Base-by-base conservation (phyloP, 208 protist genomes). In the Phytomonas sp. region DNA sequence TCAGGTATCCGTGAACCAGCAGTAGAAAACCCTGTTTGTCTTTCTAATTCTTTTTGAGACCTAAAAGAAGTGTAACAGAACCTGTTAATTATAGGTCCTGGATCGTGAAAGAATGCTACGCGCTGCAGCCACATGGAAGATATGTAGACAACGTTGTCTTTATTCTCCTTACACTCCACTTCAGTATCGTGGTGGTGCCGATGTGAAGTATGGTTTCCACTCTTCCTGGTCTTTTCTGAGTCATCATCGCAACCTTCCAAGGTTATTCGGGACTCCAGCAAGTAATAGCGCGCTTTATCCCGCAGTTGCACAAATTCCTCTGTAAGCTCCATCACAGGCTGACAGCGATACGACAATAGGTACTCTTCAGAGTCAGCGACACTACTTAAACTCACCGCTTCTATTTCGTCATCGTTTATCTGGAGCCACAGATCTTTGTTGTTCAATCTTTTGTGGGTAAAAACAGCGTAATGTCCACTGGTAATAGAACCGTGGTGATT, bases 391-490 rank as follows among this genome's bases (percentile, higher is more conserved):
- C 69, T 65, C 6, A 77, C 84, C 23, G 42, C 0, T 26, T n/a
- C 56, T 8, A 93, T 65, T 59, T 77, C 78, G 19, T 92, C 79
- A 75, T 97, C 92, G 76, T 84, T 95, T 33, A 92, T 73, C 71
- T 87, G 82, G 32, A 95, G 70, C 92, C 92, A 97, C 36, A 63
- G 32, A 26, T 74, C 63, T 70, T 72, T 37, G 19, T 64, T 23
- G 14, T 64, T 32, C 31, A 29, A 77, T 80, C 23, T 69, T 71
- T 97, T 97, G 49, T 76, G 76, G 4, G 82, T 75, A 74, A 80
- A 94, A 42, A 81, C 80, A 34, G 87, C 92, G 81, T 97, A 97
- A 78, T 97, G 92, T 23, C 92, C 92, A 29, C 89, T 83, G 26
- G 78, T 74, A 56, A 88, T 85, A 67, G 81, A 85, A 61, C 92